phyloP scores from a whole-genome alignment of 2,329 filamentous ascomycete genomes.

The Fusarium falciforme region DNA sequence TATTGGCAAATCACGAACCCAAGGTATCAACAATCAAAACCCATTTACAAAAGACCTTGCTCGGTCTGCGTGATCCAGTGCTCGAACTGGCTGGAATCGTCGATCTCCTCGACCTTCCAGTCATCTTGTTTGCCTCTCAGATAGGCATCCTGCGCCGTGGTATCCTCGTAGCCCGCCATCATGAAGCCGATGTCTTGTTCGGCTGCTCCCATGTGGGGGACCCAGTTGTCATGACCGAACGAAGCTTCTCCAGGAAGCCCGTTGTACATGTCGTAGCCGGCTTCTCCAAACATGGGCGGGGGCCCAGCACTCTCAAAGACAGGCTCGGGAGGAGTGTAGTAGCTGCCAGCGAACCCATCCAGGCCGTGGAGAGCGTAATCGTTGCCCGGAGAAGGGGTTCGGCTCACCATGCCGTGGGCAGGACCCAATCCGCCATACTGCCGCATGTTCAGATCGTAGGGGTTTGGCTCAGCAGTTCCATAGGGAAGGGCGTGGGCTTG shows the following conservation, averaged over 20 bases:
- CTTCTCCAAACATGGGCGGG: slow-evolving; percentile 14
- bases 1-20: background rate
- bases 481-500: slow-evolving; percentile 24
- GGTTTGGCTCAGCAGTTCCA: slow-evolving; percentile 17
- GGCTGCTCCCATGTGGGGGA: slow-evolving; percentile 7
- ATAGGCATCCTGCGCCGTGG: slow-evolving; percentile 43
- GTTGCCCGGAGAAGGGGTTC: slow-evolving; percentile 36
- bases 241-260: slow-evolving; percentile 15
- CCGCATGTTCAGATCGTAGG: slow-evolving; percentile 23
- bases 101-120: slow-evolving; percentile 51
- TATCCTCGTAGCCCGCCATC: slow-evolving; percentile 21
- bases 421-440: slow-evolving; percentile 18
- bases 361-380: slow-evolving; percentile 28
- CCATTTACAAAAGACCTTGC: slow-evolving; percentile 29
- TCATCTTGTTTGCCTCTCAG: slow-evolving; percentile 49
- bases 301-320: slow-evolving; percentile 9
- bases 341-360: slow-evolving; percentile 21
- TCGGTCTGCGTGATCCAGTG: slow-evolving; percentile 49
- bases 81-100: slow-evolving; percentile 46
- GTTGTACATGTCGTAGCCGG: slow-evolving; percentile 21
- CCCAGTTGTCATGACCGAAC: slow-evolving; percentile 28
- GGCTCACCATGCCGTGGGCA: slow-evolving; percentile 21
- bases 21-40: background rate
- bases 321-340: slow-evolving; percentile 18
- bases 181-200: slow-evolving; percentile 19